Percentiles rank a stretch among this genome's conserved stretches.
phyloP scores from a whole-genome alignment of 2,329 filamentous ascomycete species.

The Camptophora hylomeconis region DNA sequence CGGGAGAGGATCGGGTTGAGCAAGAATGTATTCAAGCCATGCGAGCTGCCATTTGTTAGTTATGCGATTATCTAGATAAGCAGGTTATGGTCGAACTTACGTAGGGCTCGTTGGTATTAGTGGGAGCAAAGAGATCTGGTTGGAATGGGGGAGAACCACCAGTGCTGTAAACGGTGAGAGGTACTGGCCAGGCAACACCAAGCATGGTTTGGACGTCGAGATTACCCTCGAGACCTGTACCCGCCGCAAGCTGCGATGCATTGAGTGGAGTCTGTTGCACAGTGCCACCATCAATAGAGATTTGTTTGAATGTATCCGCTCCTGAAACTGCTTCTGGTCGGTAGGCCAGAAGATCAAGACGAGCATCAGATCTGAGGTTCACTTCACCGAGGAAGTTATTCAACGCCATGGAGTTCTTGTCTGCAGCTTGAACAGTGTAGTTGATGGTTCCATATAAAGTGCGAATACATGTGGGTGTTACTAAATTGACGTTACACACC shows the following conservation, averaged over 20 bases:
- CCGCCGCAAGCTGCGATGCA: constrained; percentile 26
- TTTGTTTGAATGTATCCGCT: constrained; percentile 23
- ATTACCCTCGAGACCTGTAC: constrained; percentile 40
- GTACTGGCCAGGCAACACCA: constrained; percentile 42
- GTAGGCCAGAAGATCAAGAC: constrained; percentile 24
- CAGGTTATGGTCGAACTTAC: no score
- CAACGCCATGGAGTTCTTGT: constrained; percentile 32
- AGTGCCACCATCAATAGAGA: constrained; percentile 23
- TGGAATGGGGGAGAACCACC: constrained; percentile 28
- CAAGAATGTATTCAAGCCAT: constrained; percentile 46
- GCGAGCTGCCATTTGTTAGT: no score
- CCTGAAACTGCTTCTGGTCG: constrained; percentile 24
- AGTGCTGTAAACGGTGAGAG: constrained; percentile 42
- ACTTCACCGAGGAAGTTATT: constrained; percentile 36
- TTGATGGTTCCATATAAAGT: constrained; percentile 42
- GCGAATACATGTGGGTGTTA: constrained; percentile 41
- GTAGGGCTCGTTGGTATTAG: constrained; percentile 54
- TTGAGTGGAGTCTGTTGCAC: constrained; percentile 15
- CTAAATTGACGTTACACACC: constrained; percentile 38
- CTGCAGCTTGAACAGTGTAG: constrained; percentile 33
- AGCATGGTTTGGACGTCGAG: constrained; percentile 47
- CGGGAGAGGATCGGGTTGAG: constrained; percentile 39
- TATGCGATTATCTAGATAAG: no score
- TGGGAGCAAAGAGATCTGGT: constrained; percentile 10
- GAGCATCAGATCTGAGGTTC: constrained; percentile 31